Base-by-base conservation (phyloP, 2,329 filamentous ascomycete genomes). In the Blastomyces gilchristii region DNA sequence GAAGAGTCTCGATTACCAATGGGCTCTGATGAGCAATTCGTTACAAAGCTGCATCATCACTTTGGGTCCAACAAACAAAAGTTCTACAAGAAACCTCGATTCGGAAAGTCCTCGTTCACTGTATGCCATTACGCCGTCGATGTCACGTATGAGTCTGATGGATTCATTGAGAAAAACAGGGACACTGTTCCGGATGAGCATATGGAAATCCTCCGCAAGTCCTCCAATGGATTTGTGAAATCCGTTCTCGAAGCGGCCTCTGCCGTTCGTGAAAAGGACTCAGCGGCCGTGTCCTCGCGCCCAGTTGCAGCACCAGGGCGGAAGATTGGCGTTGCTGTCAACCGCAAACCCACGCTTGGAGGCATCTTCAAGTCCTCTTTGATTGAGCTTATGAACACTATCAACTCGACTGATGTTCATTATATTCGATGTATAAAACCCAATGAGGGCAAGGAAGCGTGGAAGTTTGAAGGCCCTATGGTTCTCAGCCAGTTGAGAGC, bases 381-480 rank as follows among this genome's bases (percentile, higher is more conserved):
- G 71, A 97, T 99, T 70, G 94, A 99, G 77, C 85, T 99, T 60
- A 99, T 99, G 93, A 83, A 86, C 74, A 99, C 94, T 5, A 99
- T 99, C 77, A 96, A 95, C 76, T 92, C 90, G 69, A 99, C 94
- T 2, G 94, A 99, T 74, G 94, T 97, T 25, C 94, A 99, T 77
- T 99, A 99, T 77, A 99, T 99, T 73, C 87, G 94, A 69, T 99
- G 94, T 76, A 97, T 99, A 78, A 99, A 99, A 79, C 94, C 94
- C 41, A 99, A 99, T 74, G 94, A 99, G 78, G 90, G 86, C 60
- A 99, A 99, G 77, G 90, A 90, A 71, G 86, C 94, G 0, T 99
- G 94, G 94, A 93, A 95, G 71, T 99, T 97, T 66, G 94, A 99
- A 74, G 94, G 94, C 0, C 94, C 95, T 2, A 99, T 99, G 94